These are phyloP conservation scores for Laburnicola sp. DNA, from an alignment of 2,329 filamentous ascomycete genomes.

Conservation along the genomic window DNA sequence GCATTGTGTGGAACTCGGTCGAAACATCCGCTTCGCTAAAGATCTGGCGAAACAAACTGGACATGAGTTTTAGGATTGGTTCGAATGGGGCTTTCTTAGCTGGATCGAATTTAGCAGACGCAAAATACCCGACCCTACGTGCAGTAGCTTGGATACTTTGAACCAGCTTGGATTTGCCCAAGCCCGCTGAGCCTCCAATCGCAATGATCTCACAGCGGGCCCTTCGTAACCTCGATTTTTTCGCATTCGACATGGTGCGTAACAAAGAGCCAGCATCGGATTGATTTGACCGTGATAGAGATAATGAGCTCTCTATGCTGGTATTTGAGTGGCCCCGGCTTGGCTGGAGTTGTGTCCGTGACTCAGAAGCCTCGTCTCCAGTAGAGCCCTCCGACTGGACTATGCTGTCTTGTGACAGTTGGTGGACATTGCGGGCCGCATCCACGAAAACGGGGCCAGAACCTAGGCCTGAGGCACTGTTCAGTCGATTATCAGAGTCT, in stretches of 20 bases:
- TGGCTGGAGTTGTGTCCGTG: conserved; percentile 25
- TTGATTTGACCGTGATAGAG: conserved; percentile 30
- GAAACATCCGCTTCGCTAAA: conserved; percentile 66
- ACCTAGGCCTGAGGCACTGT: conserved; percentile 31
- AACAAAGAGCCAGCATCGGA: conserved; percentile 32
- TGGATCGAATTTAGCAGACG: conserved; percentile 63
- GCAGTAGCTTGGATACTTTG: conserved; percentile 61
- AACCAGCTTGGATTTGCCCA: conserved; percentile 64
- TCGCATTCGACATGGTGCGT: conserved; percentile 36
- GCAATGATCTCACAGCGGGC: conserved; percentile 64
- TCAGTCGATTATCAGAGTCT: conserved; percentile 53
- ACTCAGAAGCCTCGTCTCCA: conserved; percentile 26
- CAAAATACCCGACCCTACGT: conserved; percentile 63
- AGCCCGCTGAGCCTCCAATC: conserved; percentile 59
- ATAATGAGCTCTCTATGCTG: conserved; percentile 35
- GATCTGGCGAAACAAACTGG: conserved; percentile 64
- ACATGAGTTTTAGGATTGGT: conserved; percentile 62
- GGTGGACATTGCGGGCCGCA: conserved; percentile 27
- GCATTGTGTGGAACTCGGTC: conserved; percentile 63
- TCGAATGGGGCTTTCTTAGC: conserved; percentile 64
- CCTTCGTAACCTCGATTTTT: conserved; percentile 53
- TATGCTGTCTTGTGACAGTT: conserved; percentile 36
- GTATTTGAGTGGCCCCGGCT: conserved; percentile 33
- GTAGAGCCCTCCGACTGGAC: conserved; percentile 29
- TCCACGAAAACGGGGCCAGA: conserved; percentile 31